Conservation (phyloP, 2,329 filamentous ascomycete species). For the Pestalotiopsis sp. region DNA sequence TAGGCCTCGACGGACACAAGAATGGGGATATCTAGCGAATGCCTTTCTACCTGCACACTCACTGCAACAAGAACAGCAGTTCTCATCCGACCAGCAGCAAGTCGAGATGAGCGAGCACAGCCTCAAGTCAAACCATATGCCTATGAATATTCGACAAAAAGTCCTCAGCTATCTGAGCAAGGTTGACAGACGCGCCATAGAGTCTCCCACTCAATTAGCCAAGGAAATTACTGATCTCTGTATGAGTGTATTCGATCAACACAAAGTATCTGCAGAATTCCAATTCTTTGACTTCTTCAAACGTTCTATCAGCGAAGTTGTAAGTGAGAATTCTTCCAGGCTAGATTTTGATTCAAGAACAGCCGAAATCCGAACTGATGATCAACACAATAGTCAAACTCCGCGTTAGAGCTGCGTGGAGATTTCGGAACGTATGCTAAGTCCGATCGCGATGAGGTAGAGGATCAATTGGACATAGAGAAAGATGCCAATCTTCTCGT, state of each 20-base stretch:
- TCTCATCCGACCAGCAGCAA: too few relatives aligned
- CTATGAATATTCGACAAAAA: not conserved
- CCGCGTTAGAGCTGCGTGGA: not conserved
- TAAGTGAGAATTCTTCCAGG: not conserved
- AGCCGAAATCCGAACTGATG: too few relatives aligned
- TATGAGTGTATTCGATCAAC: not conserved
- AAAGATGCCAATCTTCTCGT: not conserved
- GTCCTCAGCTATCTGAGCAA: not conserved
- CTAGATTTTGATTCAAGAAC: too few relatives aligned
- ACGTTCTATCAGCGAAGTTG: not conserved
- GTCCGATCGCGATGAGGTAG: rapidly evolving
- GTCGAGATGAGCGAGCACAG: not conserved
- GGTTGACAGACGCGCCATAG: not conserved
- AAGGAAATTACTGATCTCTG: not conserved
- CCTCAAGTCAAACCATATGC: too few relatives aligned
- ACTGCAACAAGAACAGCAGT: not conserved
- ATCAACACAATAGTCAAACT: not conserved
- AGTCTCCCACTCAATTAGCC: not conserved
- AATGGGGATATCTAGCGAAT: not conserved
- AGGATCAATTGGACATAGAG: not conserved
- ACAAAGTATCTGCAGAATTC: not conserved
- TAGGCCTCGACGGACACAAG: not conserved
- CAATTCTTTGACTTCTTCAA: not conserved
- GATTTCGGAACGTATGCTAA: not conserved
- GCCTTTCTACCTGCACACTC: not conserved